Conservation (phyloP, 768 basidiomycete genomes). For the Rhodotorula toruloides region DNA sequence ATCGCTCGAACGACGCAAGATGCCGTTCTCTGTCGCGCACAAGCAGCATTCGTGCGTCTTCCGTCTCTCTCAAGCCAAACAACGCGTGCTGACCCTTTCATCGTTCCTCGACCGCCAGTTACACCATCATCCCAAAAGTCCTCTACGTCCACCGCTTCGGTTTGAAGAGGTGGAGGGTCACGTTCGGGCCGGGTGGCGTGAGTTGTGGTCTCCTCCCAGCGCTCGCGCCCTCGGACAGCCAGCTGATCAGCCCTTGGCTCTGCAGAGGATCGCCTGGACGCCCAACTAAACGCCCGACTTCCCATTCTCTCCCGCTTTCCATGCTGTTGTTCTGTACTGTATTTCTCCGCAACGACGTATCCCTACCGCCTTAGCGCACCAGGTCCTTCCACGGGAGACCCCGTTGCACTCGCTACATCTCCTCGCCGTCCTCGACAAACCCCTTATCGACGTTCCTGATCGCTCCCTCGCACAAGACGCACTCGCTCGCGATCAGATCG, state of each 20-base stretch:
- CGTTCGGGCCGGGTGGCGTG: conserved; percentile 11
- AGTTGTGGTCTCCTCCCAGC: not conserved
- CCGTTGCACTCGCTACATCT: conserved; percentile 14
- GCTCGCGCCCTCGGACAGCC: not conserved
- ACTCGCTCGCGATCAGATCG: conserved; percentile 77
- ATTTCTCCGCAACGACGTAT: not conserved
- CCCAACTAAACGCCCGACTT: too few relatives aligned
- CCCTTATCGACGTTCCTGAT: conserved; percentile 78
- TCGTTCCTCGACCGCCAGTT: too few relatives aligned
- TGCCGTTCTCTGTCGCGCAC: too few relatives aligned
- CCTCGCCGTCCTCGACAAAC: conserved; percentile 65
- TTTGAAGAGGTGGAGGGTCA: conserved; percentile 5
- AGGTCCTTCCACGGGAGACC: too few relatives aligned
- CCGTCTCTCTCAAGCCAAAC: too few relatives aligned
- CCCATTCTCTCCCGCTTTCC: too few relatives aligned
- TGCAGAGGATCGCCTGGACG: not conserved
- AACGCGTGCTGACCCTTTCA: too few relatives aligned
- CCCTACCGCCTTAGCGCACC: too few relatives aligned
- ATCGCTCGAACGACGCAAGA: too few relatives aligned
- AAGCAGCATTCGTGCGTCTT: too few relatives aligned
- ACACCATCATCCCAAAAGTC: conserved; percentile 20
- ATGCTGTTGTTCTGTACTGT: not conserved
- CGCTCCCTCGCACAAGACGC: conserved; percentile 89
- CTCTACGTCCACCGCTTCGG: conserved; percentile 12
- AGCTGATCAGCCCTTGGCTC: not conserved